Conservation (phyloP, 2,329 filamentous ascomycete genomes). For the Cercospora canescens region DNA sequence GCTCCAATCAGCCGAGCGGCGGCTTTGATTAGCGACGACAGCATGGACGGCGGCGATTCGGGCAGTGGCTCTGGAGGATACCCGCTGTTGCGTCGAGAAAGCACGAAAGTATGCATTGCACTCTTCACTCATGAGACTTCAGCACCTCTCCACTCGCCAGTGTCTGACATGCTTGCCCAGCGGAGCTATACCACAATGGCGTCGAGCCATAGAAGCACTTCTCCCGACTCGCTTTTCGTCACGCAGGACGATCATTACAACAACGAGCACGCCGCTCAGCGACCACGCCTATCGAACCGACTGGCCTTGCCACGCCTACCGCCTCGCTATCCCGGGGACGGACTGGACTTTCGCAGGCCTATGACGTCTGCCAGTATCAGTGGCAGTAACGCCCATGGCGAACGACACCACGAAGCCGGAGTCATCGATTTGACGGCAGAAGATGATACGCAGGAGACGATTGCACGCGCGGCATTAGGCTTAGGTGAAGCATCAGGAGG, state of each 20-base stretch:
- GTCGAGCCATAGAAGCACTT: constrained; percentile 14
- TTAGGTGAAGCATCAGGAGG: constrained; percentile 13
- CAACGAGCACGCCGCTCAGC: constrained; percentile 35
- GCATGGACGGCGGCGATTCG: constrained; percentile 15
- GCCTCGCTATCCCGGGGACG: constrained; percentile 50
- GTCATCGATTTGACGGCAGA: constrained; percentile 42
- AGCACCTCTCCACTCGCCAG: background rate
- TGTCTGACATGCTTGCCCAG: constrained; percentile 19
- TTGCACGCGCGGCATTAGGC: constrained; percentile 4
- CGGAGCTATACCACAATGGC: constrained; percentile 25
- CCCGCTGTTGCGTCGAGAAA: constrained; percentile 16
- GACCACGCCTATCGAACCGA: constrained; percentile 24
- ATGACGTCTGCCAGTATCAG: constrained; percentile 21
- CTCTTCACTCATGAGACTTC: background rate
- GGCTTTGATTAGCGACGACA: constrained; percentile 6
- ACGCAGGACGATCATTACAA: constrained; percentile 31
- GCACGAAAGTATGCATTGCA: constrained; percentile 15
- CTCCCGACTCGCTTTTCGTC: constrained; percentile 31
- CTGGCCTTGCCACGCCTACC: constrained; percentile 30
- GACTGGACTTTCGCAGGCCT: constrained; percentile 56
- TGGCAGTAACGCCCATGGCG: background rate
- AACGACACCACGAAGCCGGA: background rate
- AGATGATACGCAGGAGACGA: constrained; percentile 21
- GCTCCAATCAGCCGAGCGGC: background rate
- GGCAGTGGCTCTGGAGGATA: constrained; percentile 7